Evolutionary conservation across 2,329 filamentous ascomycete species (phyloP), one percentile per base, ranked within the genome.

Genomic region (Magnaporthiopsis rhizophila): DNA sequence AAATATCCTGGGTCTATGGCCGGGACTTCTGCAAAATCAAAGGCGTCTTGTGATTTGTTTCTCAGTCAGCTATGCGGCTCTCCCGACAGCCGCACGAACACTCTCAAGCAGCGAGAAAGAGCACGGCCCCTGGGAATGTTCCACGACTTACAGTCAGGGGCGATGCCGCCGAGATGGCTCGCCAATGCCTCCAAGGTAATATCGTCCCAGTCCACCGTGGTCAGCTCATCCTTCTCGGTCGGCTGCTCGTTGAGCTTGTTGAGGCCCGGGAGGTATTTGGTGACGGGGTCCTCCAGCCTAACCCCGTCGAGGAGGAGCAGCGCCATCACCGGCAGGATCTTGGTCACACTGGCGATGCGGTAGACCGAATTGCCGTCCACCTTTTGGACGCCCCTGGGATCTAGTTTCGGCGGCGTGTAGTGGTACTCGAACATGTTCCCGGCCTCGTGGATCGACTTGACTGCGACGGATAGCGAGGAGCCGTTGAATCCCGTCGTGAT

Each of bases 201-300:
- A 11, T 63, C 62, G 21, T 63, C 62, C 62, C 62, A 63, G 36
- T 60, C 58, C 28, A 60, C 58, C 3, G 32, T 28, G 26, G 58
- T 32, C 28, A 60, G 32, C 30, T 32, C 58, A 13, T 60, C 58
- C 58, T 60, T 32, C 28, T n/a, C 30, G 26, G 28, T 30, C 62
- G 62, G 26, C 57, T 63, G 56, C 13, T 63, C 38, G 62, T 38
- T 58, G 11, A 63, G 26, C 50, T 68, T 66, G 38, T 64, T 70
- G 59, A 77, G 68, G 59, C 77, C 73, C 0, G 81, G 79, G 9
- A 83, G 69, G 63, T 80, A 80, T 45, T 79, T 75, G 1, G 79
- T 74, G 6, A 84, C 72, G 0, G 78, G 78, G 59, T 76, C 77
- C 2, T 81, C 74, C 72, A 76, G 61, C 21, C 74, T 69, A 13